Base-by-base conservation (phyloP, 768 basidiomycete species). In the Leucosporidium creatinivorum region DNA sequence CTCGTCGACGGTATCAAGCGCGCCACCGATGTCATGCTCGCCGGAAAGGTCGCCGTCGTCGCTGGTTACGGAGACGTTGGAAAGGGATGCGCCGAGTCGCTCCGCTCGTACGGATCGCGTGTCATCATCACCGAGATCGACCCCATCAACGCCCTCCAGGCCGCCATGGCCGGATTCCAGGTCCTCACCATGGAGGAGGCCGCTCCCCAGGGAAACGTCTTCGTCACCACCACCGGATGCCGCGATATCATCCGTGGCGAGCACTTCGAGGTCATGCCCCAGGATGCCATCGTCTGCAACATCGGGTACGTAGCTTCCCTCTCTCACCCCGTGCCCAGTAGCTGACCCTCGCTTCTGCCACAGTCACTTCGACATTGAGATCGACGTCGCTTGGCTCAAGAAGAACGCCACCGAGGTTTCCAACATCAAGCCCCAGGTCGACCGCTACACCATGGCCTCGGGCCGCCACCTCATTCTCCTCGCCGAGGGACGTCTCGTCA, bases 1-100 rank as follows among this genome's bases (percentile, higher is more conserved):
- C 89, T 99, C 70, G 96, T 99, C 69, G 96, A 99, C 79, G 96
- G 96, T 75, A 97, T 99, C 83, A 99, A 99, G 86, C 93, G 96
- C 77, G 96, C 96, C 67, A 99, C 96, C 72, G 96, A 99, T 79
- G 91, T 99, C 79, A 99, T 99, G 96, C 87, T 99, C 79, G 96
- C 96, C 73, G 96, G 94, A 62, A 99, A 99, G 82, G 93, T 99
- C 73, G 93, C 93, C 62, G 91, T 98, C 73, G 96, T 99, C 74
- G 96, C 96, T 73, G 96, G 96, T 65, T 99, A 87, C 80, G 96
- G 96, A 81, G 96, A 99, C 77, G 96, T 99, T 73, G 96, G 96
- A 74, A 99, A 99, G 81, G 96, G 96, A 65, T 99, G 96, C 79
- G 94, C 94, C 63, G 93, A 98, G 80, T 91, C 96, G 26, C 87